A percentile compares a stretch with the other conserved stretches of the same genome.
Conservation (phyloP, 306 rosid species). For the Macrotyloma uniflorum region DNA sequence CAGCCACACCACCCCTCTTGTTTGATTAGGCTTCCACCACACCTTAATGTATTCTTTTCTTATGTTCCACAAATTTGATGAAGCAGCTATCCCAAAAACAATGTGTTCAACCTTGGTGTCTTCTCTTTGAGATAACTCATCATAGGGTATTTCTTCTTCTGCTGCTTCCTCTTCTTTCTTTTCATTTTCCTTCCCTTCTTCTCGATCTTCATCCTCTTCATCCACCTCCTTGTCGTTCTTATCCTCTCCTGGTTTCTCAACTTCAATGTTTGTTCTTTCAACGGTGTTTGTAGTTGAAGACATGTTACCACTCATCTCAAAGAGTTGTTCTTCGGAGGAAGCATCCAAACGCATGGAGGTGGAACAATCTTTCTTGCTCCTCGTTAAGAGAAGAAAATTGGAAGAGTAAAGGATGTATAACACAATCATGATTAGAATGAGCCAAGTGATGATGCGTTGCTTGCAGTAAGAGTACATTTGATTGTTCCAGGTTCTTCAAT, state of each 20-base stretch:
- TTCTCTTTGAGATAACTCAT: constrained; percentile 20
- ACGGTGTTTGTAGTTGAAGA: not conserved
- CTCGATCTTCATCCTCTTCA: not conserved
- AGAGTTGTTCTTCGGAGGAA: constrained; percentile 29
- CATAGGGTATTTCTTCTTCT: not conserved
- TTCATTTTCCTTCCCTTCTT: not conserved
- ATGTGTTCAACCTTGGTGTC: constrained; percentile 63
- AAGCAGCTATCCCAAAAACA: constrained; percentile 80
- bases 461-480: constrained; percentile 31
- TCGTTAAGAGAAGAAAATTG: constrained; percentile 55
- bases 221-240: not conserved
- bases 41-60: constrained; percentile 77
- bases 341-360: constrained; percentile 18
- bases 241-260: not conserved
- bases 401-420: constrained; percentile 57
- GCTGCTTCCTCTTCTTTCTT: not conserved
- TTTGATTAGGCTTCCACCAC: constrained; percentile 78
- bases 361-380: constrained; percentile 42
- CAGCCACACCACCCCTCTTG: constrained; percentile 84
- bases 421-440: constrained; percentile 44
- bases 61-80: constrained; percentile 61
- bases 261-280: not conserved
- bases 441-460: constrained; percentile 52
- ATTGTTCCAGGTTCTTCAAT: constrained; percentile 18
- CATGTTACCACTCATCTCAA: constrained; percentile 26